These are phyloP conservation scores for Brasilioporus rufonigricans DNA, from an alignment of 768 basidiomycete species.

Conservation along the genomic window DNA sequence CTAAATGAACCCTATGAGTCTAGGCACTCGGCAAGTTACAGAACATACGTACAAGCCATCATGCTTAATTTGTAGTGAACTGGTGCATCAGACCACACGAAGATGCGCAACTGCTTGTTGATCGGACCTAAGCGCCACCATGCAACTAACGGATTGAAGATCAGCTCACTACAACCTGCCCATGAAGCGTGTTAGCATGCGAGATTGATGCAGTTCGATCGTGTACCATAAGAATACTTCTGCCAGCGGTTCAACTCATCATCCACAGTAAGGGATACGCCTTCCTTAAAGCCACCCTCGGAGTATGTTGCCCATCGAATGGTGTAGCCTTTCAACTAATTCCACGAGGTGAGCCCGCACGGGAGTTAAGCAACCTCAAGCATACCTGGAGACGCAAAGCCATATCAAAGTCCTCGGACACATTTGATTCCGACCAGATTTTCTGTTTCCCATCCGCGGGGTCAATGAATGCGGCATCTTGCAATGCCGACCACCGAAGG, in stretches of 20 bases:
- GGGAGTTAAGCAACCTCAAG: not conserved
- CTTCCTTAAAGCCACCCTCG: conserved; percentile 87
- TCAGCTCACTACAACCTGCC: conserved; percentile 46
- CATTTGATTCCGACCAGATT: conserved; percentile 67
- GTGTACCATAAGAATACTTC: conserved; percentile 71
- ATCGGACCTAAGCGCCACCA: conserved; percentile 85
- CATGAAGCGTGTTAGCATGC: conserved; percentile 27
- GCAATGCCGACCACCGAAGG: conserved; percentile 84
- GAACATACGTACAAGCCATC: conserved; percentile 44
- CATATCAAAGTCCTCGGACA: conserved; percentile 73
- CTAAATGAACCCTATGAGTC: conserved; percentile 19
- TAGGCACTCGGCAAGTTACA: not conserved
- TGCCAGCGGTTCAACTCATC: conserved; percentile 96
- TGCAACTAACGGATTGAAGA: conserved; percentile 78
- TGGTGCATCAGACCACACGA: conserved; percentile 77
- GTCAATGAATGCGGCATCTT: conserved; percentile 80
- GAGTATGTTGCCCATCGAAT: conserved; percentile 80
- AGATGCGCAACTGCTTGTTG: conserved; percentile 73
- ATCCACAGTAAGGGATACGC: conserved; percentile 87
- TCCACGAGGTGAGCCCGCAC: not conserved
- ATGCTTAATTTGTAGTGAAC: conserved; percentile 77
- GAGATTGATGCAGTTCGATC: conserved; percentile 31
- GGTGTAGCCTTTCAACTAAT: conserved; percentile 20
- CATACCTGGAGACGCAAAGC: conserved; percentile 50
- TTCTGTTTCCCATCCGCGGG: conserved; percentile 54